These are phyloP conservation scores for Nicotiana attenuata DNA, from an alignment of 257 asterid genomes.

Conservation along the genomic window DNA sequence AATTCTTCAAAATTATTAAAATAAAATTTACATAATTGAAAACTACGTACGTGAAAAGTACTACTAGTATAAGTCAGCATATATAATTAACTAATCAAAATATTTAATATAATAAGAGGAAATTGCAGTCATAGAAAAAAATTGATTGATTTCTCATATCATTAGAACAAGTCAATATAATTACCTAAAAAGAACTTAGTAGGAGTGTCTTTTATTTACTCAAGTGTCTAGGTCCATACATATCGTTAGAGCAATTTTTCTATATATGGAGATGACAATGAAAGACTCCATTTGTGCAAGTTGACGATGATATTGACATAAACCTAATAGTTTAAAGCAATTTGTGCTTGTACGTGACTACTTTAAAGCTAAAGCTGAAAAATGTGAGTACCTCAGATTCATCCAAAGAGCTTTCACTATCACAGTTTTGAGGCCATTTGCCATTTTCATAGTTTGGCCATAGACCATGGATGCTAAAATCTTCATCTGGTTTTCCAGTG, in stretches of 20 bases:
- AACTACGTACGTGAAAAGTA: background rate
- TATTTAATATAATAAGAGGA: background rate
- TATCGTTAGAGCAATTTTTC: background rate
- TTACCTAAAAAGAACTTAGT: too few species aligned
- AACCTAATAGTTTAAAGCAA: background rate
- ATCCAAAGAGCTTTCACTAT: constrained; percentile 33
- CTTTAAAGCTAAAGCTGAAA: background rate
- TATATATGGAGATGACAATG: background rate
- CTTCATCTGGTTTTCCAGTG: constrained; percentile 59
- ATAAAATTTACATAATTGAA: background rate
- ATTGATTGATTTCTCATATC: background rate
- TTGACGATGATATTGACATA: background rate
- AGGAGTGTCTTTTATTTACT: background rate
- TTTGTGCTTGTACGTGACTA: background rate
- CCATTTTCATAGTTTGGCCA: constrained; percentile 74
- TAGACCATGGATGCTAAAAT: constrained; percentile 76
- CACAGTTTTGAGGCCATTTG: constrained; percentile 64
- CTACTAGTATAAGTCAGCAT: background rate
- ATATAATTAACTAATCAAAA: background rate
- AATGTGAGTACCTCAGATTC: constrained; percentile 41
- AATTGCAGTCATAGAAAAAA: background rate
- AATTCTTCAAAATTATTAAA: background rate
- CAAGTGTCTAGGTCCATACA: background rate
- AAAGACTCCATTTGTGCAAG: background rate
- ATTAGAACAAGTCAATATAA: too few species aligned